Conservation (phyloP, 2,329 filamentous ascomycete species). For the Triangularia verruculosa region DNA sequence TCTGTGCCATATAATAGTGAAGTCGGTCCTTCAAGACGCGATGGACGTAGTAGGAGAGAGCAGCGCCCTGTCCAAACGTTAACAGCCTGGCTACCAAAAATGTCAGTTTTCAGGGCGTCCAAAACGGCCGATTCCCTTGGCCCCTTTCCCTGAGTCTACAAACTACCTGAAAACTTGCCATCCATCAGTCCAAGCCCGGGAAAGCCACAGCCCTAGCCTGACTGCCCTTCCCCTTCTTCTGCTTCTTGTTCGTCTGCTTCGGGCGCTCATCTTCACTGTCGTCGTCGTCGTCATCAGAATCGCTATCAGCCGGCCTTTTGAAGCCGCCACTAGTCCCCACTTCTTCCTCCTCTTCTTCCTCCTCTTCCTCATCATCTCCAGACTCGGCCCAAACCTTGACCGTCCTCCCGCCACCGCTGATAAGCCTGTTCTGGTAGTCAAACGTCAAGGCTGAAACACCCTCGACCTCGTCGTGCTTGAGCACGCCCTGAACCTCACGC, state of each 20-base stretch:
- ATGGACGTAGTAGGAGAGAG: too few relatives aligned
- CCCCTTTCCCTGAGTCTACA: not conserved
- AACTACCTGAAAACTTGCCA: not conserved
- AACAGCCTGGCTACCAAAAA: not conserved
- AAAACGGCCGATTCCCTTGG: not conserved
- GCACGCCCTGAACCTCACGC: slow-evolving; percentile 66
- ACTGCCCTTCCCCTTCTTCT: slow-evolving; percentile 32
- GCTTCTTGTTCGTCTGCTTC: slow-evolving; percentile 20
- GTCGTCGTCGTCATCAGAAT: slow-evolving; percentile 45
- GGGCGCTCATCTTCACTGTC: slow-evolving; percentile 38
- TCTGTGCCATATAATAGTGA: too few relatives aligned
- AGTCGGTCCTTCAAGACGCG: not conserved
- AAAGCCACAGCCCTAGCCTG: slow-evolving; percentile 28
- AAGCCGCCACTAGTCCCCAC: slow-evolving; percentile 41
- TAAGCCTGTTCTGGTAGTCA: slow-evolving; percentile 80
- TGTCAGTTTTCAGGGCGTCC: not conserved
- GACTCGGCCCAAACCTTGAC: slow-evolving; percentile 88
- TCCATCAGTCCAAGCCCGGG: slow-evolving; percentile 32
- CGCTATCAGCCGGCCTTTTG: slow-evolving; percentile 47
- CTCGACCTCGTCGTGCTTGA: slow-evolving; percentile 82
- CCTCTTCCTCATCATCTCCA: slow-evolving; percentile 43
- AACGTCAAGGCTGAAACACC: slow-evolving; percentile 79
- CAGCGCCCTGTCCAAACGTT: not conserved
- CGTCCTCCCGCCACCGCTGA: slow-evolving; percentile 80
- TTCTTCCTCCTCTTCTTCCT: slow-evolving; percentile 50